These are phyloP conservation scores for Coprinellus aureogranulatus DNA, from an alignment of 768 basidiomycete genomes.

Conservation along the genomic window DNA sequence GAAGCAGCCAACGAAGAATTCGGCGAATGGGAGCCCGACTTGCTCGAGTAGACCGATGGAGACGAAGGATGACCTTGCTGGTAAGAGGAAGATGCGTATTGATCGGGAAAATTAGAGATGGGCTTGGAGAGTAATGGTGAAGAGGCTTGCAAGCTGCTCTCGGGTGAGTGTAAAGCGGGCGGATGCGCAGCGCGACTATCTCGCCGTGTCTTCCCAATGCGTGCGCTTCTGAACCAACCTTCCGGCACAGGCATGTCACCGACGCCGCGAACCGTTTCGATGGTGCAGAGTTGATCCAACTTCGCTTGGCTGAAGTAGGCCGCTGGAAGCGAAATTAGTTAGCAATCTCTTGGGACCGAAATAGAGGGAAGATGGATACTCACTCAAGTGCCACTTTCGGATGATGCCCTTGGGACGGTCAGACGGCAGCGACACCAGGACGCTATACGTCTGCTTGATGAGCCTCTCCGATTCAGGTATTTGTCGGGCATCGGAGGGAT, in stretches of 20 bases:
- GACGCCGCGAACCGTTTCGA: slow-evolving; percentile 67
- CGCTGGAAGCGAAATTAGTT: slow-evolving; percentile 41
- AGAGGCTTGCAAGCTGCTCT: slow-evolving; percentile 23
- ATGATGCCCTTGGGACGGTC: slow-evolving; percentile 51
- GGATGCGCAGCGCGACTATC: slow-evolving; percentile 45
- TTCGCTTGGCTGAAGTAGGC: slow-evolving; percentile 83
- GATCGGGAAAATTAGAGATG: slow-evolving; percentile 8
- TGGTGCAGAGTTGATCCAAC: slow-evolving; percentile 66
- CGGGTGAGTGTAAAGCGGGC: slow-evolving; percentile 29
- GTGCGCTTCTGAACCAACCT: slow-evolving; percentile 77
- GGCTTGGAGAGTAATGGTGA: slow-evolving; percentile 19
- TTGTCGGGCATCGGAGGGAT: slow-evolving; percentile 35
- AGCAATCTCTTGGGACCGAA: slow-evolving; percentile 21
- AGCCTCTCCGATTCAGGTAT: slow-evolving; percentile 57
- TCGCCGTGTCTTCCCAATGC: slow-evolving; percentile 60
- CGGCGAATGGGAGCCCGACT: slow-evolving; percentile 33
- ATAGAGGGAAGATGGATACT: slow-evolving; percentile 23
- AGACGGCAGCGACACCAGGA: slow-evolving; percentile 62
- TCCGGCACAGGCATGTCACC: slow-evolving; percentile 69
- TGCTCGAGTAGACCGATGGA: slow-evolving; percentile 33
- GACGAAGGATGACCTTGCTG: slow-evolving; percentile 23
- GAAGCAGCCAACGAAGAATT: slow-evolving; percentile 31
- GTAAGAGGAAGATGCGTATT: slow-evolving; percentile 24
- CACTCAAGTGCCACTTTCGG: slow-evolving; percentile 85
- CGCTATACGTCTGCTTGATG: slow-evolving; percentile 84